These are phyloP conservation scores for Lachnellula willkommii DNA, from an alignment of 2,329 filamentous ascomycete genomes.

Conservation along the genomic window DNA sequence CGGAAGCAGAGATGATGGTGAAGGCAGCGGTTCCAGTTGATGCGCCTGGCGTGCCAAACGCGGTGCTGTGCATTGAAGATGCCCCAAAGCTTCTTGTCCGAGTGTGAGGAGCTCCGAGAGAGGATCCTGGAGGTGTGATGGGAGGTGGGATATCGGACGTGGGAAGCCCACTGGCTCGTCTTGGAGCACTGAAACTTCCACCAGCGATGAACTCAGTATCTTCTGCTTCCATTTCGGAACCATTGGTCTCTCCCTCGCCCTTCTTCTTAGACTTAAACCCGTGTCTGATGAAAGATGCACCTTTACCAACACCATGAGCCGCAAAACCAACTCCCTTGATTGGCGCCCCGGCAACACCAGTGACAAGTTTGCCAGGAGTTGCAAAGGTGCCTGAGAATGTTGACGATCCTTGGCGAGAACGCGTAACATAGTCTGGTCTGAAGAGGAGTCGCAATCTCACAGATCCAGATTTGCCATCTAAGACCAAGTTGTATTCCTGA, in stretches of 20 bases:
- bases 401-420: conserved; percentile 80
- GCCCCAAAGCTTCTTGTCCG: conserved; percentile 56
- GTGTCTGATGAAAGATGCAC: conserved; percentile 83
- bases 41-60: conserved; percentile 46
- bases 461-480: conserved; percentile 86
- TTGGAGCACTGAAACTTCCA: conserved; percentile 19
- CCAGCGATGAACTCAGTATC: conserved; percentile 32
- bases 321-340: conserved; percentile 84
- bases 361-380: conserved; percentile 80
- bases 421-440: conserved; percentile 84
- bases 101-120: conserved; percentile 21
- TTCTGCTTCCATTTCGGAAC: conserved; percentile 41
- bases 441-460: conserved; percentile 83
- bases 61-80: conserved; percentile 61
- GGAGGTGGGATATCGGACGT: conserved; percentile 13
- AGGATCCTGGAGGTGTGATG: conserved; percentile 26
- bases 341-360: conserved; percentile 75
- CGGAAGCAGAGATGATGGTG: conserved; percentile 70
- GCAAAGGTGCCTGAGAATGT: conserved; percentile 91
- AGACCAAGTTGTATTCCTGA: conserved; percentile 65
- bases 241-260: conserved; percentile 38
- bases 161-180: conserved; percentile 17
- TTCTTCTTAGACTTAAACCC: conserved; percentile 72
- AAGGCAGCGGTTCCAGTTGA: conserved; percentile 74
- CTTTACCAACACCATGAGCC: conserved; percentile 65